Evolutionary conservation across 1,139 yeast species (phyloP), one percentile per base, ranked within the genome.

Genomic region (Hyphopichia burtonii): DNA sequence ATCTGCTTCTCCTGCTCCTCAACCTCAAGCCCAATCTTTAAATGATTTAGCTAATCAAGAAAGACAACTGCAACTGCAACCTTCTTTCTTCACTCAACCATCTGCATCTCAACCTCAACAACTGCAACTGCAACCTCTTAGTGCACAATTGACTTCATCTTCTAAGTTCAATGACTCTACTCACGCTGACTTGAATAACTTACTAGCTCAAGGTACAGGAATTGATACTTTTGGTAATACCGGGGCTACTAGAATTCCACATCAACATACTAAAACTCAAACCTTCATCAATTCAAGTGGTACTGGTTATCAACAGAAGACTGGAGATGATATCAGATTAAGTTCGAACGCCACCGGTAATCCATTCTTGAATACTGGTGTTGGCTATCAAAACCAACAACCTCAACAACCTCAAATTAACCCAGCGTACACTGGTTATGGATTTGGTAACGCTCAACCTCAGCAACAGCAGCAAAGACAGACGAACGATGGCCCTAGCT

Each of bases 181-280:
- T 68, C 90, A 69, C 45, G 52, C 67, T 16, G 93, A 87, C 51
- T 76, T 91, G 56, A 90, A 91, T 64, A 77, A 78, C 45, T 71
- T 91, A 44, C 74, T 91, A 51, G 86, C 95, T 11, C 80, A 83
- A 42, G 97, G 96, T 31, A 87, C 96, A 1, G 98, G 97, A 19
- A 72, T 90, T 44, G 99, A 93, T 64, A 91, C 98, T 0, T 93
- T 88, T 63, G 99, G 99, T 64, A 93, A 93, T 63, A 84, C 89
- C 5, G 99, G 99, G 41, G 86, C 85, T 14, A 67, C 83, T 23
- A 82, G 97, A 67, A 79, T 93, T 45, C 96, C 98, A 11, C 95
- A 96, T 41, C 98, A 93, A 58, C 95, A 87, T 61, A 91, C 98
- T 1, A 81, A 79, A 52, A 82, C 94, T 8, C 82, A 84, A 15